Conservation (phyloP, 306 rosid species). For the Mimosa pudica region DNA sequence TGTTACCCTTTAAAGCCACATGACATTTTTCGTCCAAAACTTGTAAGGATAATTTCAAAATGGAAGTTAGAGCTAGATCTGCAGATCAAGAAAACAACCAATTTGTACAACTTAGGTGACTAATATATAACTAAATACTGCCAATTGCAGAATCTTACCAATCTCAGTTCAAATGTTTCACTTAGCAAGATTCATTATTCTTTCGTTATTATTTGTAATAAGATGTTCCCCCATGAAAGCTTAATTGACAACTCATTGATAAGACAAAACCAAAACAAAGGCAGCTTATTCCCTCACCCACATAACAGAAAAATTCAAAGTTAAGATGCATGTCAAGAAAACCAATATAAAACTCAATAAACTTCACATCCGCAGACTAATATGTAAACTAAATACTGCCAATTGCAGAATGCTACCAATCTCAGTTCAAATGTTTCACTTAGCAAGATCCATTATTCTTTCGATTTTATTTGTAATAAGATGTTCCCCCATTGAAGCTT, state of each 20-base stretch:
- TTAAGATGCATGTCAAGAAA: constrained; percentile 25
- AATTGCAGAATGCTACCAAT: constrained; percentile 1
- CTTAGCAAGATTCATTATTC: neutral
- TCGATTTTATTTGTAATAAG: constrained; percentile 4
- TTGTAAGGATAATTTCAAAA: constrained; percentile 4
- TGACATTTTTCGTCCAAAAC: neutral
- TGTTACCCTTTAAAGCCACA: neutral
- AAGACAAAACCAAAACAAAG: constrained; percentile 4
- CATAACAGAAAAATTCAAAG: constrained; percentile 18
- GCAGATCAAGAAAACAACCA: constrained; percentile 28
- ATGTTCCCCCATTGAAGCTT: constrained; percentile 23
- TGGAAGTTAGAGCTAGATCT: constrained; percentile 18
- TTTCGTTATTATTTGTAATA: constrained; percentile 5
- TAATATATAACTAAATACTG: neutral
- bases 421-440: constrained; percentile 12
- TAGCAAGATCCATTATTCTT: neutral
- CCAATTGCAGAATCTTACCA: constrained; percentile 4
- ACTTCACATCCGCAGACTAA: constrained; percentile 7
- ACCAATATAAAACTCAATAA: constrained; percentile 24
- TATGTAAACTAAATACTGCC: neutral
- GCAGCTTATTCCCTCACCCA: constrained; percentile 25
- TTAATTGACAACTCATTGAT: constrained; percentile 13
- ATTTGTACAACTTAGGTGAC: neutral
- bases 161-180: constrained; percentile 10
- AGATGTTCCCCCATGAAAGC: constrained; percentile 25